phyloP scores from a whole-genome alignment of 2,329 filamentous ascomycete species.

The Pseudogymnoascus sp. region DNA sequence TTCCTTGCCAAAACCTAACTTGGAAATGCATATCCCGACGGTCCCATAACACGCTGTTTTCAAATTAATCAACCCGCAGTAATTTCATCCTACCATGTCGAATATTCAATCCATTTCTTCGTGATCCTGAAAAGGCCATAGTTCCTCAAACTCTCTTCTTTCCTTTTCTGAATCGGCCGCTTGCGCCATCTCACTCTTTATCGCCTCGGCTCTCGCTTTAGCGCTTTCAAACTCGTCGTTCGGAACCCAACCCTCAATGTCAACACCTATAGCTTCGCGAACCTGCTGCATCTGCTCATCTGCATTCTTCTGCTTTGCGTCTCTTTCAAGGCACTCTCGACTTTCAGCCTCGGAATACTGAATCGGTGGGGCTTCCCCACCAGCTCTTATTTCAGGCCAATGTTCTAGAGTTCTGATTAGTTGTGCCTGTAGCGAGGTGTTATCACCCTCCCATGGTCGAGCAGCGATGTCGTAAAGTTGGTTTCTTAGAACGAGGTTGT shows the following conservation, averaged over 20 bases:
- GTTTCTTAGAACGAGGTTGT: constrained; percentile 18
- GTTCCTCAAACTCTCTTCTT: constrained; percentile 15
- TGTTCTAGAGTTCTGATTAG: constrained; percentile 17
- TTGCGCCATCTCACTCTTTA: constrained; percentile 19
- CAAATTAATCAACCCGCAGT: not conserved
- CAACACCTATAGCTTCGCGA: constrained; percentile 18
- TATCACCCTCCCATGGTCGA: constrained; percentile 21
- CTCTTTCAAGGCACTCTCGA: constrained; percentile 16
- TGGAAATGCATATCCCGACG: not conserved
- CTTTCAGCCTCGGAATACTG: constrained; percentile 17
- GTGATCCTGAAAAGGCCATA: constrained; percentile 19
- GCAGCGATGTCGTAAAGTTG: constrained; percentile 18
- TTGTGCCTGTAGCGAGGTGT: constrained; percentile 20
- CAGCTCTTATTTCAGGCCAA: constrained; percentile 18
- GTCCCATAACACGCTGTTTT: not conserved
- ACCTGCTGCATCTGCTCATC: constrained; percentile 19
- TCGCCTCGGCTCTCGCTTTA: constrained; percentile 15
- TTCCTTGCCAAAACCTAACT: not conserved
- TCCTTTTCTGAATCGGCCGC: constrained; percentile 18
- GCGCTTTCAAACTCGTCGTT: constrained; percentile 19
- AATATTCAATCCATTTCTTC: constrained; percentile 19
- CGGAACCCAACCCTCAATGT: constrained; percentile 18
- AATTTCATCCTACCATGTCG: not conserved
- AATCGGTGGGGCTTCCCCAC: constrained; percentile 14
- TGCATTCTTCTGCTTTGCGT: constrained; percentile 18